phyloP scores from a whole-genome alignment of 2,329 filamentous ascomycete genomes.

The Apiospora phragmitis region DNA sequence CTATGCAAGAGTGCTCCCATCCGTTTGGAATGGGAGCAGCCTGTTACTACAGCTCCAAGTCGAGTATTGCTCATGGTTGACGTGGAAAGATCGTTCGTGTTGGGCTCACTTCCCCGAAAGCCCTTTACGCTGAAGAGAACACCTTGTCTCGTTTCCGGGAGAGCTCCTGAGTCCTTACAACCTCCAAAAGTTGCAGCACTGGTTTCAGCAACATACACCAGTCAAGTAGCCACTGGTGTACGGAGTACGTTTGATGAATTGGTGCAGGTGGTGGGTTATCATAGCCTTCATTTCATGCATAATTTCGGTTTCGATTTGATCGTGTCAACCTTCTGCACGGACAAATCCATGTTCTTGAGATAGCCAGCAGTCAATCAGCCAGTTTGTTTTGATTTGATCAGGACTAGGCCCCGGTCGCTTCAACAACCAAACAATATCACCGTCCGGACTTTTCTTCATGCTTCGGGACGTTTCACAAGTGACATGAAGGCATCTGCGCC shows the following conservation, averaged over 20 bases:
- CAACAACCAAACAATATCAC: constrained; percentile 2
- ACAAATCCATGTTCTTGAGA: background rate
- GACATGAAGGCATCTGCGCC: constrained; percentile 1
- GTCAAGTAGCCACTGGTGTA: background rate
- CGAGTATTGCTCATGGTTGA: background rate
- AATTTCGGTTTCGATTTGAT: background rate
- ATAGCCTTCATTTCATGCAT: background rate
- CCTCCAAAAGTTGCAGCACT: background rate
- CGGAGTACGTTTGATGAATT: background rate
- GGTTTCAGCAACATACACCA: background rate
- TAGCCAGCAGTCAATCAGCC: background rate
- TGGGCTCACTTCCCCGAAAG: background rate
- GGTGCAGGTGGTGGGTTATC: background rate
- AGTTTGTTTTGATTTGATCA: background rate
- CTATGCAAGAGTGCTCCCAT: background rate
- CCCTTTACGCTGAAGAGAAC: background rate
- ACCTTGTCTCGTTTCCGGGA: background rate
- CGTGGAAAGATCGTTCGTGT: background rate
- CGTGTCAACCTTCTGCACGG: constrained; percentile 2
- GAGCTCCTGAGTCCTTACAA: background rate
- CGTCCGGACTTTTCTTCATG: background rate
- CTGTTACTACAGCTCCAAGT: background rate
- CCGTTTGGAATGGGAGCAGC: background rate
- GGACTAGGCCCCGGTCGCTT: background rate
- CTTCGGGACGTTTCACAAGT: background rate